Conservation (phyloP, 2,329 filamentous ascomycete species). For the Aureobasidium sp. region DNA sequence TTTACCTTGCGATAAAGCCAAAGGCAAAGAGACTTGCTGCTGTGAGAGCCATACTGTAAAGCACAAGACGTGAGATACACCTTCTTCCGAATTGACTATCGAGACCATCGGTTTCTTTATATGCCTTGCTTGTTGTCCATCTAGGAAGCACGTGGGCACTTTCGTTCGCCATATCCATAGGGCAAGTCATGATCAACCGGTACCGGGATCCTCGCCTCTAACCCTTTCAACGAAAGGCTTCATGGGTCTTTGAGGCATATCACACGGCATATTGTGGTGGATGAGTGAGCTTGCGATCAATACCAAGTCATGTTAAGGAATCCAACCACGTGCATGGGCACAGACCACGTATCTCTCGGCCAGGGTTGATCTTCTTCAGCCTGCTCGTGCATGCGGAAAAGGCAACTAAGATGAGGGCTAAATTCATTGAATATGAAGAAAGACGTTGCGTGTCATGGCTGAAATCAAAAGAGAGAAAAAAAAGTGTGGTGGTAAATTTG, state of each 20-base stretch:
- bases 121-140: background rate
- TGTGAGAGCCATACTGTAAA: slow-evolving; percentile 3
- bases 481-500: background rate
- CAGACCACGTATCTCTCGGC: background rate
- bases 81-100: background rate
- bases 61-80: background rate
- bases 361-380: background rate
- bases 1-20: slow-evolving; percentile 8
- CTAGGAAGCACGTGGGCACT: slow-evolving; percentile 2
- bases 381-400: background rate
- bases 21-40: slow-evolving; percentile 1
- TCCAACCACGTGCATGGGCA: slow-evolving; percentile 1
- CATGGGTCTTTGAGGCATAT: background rate
- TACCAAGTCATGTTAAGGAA: background rate
- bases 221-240: background rate
- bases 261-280: background rate
- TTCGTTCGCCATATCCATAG: slow-evolving; percentile 3
- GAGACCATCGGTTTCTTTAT: background rate
- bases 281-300: background rate
- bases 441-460: too few species aligned
- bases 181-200: background rate
- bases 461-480: background rate
- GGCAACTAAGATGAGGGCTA: slow-evolving; percentile 1
- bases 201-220: background rate
- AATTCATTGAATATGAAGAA: too few species aligned